Evolutionary conservation across 805 yeast species (phyloP).

Genomic region (Wickerhamiella kurtzmanii): DNA sequence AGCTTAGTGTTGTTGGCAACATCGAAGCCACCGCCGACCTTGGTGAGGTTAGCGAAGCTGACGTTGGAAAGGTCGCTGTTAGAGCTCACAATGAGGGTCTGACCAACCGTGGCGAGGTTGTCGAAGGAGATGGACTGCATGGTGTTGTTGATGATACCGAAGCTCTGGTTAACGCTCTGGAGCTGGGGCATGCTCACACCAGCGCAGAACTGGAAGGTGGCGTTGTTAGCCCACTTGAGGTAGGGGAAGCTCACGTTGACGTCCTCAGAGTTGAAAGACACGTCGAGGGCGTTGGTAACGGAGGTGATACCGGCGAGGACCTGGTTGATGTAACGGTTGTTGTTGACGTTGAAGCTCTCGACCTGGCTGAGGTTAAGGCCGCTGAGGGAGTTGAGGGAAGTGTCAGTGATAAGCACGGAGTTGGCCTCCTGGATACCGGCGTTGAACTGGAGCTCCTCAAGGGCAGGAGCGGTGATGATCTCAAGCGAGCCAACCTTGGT

Average conservation of each 20-base stretch:
- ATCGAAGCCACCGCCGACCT: conserved; percentile 87
- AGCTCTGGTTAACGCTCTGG: conserved; percentile 61
- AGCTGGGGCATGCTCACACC: conserved; percentile 59
- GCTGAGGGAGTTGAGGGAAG: conserved; percentile 28
- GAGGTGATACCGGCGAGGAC: conserved; percentile 56
- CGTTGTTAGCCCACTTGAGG: conserved; percentile 75
- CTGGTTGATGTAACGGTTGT: conserved; percentile 61
- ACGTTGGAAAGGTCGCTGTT: conserved; percentile 60
- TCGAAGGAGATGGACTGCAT: conserved; percentile 30
- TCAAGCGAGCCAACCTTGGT: conserved; percentile 68
- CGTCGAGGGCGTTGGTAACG: conserved; percentile 60
- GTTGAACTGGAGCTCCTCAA: conserved; percentile 53
- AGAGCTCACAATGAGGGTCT: conserved; percentile 59
- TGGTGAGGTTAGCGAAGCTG: conserved; percentile 54
- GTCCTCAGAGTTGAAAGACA: conserved; percentile 73
- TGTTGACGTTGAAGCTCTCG: conserved; percentile 54
- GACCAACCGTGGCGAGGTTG: conserved; percentile 54
- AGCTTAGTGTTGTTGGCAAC: conserved; percentile 74
- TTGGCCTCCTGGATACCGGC: conserved; percentile 61
- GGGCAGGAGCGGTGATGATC: conserved; percentile 79
- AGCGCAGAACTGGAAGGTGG: conserved; percentile 69
- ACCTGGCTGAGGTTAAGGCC: conserved; percentile 29
- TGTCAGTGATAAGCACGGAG: conserved; percentile 38
- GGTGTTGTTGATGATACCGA: conserved; percentile 66
- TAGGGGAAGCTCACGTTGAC: conserved; percentile 42